Base-by-base conservation (phyloP, 1,139 yeast species). In the Saccharomycopsis hybrid region DNA sequence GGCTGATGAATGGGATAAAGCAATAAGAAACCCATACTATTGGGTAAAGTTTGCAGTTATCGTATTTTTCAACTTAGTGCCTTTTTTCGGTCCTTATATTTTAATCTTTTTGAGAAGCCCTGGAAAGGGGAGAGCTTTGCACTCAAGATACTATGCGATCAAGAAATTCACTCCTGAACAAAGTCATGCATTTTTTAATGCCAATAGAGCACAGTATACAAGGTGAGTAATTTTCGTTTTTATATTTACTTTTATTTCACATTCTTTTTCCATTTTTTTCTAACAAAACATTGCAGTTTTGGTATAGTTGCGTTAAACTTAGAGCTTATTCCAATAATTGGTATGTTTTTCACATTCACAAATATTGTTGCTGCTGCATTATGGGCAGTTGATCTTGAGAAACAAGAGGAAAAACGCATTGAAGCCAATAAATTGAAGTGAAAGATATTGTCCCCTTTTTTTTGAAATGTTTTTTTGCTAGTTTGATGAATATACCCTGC, bases 311-410 rank as follows among this genome's bases (percentile, higher is more conserved):
- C 87, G 0, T 73, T 78, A 28, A 57, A 75, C 2, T 65, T 85
- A 29, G 90, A 83, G 59, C 65, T 74, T 52, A 67, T 82, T 9
- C 94, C 94, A 1, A 56, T 82, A 25, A 50, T 81, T 0, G 82
- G 82, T 33, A 65, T 81, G 18, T 67, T 81, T 43, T 82, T 85
- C 60, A 69, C 76, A 57, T 83, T 82, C 60, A 81, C 92, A 8
- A 80, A 82, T 61, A 76, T 77, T 4, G 69, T 78, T 2, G 92
- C 88, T 2, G 87, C 86, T 3, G 89, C 90, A 0, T 65, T 85
- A 39, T 85, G 92, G 92, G 87, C 74, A 31, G 60, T 56, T 8
- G 64, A 63, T 47, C 54, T 62, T 5, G 71, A 67, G 53, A 57
- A 53, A 37, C 48, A 53, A 45, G 47, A 47, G 32, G 54, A 51